Evolutionary conservation across 2,329 filamentous ascomycete genomes (phyloP).

Genomic region (Xylaria sp.): DNA sequence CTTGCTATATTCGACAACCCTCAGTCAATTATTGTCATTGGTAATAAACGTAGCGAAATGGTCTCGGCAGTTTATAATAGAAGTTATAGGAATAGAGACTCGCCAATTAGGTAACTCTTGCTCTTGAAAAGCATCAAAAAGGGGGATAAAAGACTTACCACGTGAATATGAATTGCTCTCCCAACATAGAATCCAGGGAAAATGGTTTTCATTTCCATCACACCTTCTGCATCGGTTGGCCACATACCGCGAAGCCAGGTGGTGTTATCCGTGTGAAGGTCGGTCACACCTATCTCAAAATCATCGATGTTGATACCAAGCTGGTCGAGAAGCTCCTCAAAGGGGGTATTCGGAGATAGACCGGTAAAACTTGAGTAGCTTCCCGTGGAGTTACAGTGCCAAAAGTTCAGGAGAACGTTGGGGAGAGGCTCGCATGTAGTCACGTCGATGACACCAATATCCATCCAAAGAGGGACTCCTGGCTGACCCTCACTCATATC

Average conservation of each 20-base stretch:
- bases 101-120: too few relatives aligned
- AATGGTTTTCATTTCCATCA: slow-evolving; percentile 45
- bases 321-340: slow-evolving; percentile 45
- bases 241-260: slow-evolving; percentile 48
- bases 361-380: slow-evolving; percentile 48
- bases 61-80: background rate
- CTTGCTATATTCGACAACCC: slow-evolving; percentile 15
- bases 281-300: slow-evolving; percentile 27
- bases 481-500: slow-evolving; percentile 15
- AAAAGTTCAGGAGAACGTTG: slow-evolving; percentile 49
- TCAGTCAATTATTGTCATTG: background rate
- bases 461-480: slow-evolving; percentile 48
- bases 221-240: slow-evolving; percentile 45
- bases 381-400: slow-evolving; percentile 51
- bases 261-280: slow-evolving; percentile 48
- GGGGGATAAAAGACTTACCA: background rate
- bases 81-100: too few relatives aligned
- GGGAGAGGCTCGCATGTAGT: slow-evolving; percentile 49
- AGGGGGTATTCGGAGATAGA: slow-evolving; percentile 48
- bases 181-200: slow-evolving; percentile 44
- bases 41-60: background rate
- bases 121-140: background rate
- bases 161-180: slow-evolving; percentile 43
- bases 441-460: slow-evolving; percentile 50
- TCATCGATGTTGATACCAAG: slow-evolving; percentile 46